These are phyloP conservation scores for Wallemia ichthyophaga DNA, from an alignment of 1,284 basidiomycete species.

Conservation along the genomic window DNA sequence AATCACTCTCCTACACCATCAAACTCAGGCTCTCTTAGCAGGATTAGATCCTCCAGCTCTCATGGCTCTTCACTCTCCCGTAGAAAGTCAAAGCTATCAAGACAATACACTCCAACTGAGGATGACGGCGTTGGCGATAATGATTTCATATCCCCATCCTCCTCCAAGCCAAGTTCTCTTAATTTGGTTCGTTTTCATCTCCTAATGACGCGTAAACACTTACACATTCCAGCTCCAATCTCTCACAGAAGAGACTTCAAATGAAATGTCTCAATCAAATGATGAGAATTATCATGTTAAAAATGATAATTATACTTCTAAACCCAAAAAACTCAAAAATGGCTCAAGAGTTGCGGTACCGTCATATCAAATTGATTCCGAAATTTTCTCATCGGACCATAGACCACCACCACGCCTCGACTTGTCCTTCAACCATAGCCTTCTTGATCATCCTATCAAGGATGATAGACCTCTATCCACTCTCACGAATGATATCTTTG, in stretches of 20 bases:
- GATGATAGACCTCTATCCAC: neutral
- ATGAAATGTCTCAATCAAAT: neutral
- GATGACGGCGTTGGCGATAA: neutral
- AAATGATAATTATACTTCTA: too few species aligned
- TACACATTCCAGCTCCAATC: neutral
- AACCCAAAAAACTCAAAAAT: neutral
- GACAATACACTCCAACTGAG: neutral
- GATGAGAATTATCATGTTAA: neutral
- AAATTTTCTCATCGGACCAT: too few species aligned
- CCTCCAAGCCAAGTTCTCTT: neutral
- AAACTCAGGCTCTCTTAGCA: neutral
- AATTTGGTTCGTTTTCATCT: neutral
- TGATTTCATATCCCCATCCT: neutral
- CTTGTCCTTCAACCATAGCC: neutral
- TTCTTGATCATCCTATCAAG: neutral
- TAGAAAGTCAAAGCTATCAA: neutral
- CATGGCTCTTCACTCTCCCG: neutral
- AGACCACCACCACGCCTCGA: neutral
- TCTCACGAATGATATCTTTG: neutral
- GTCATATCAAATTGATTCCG: neutral
- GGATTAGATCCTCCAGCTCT: neutral
- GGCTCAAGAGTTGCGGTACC: neutral
- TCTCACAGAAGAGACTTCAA: neutral
- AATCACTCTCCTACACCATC: neutral
- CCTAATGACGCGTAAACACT: neutral